A percentile compares a stretch with the other conserved stretches of the same genome.
phyloP scores from a whole-genome alignment of 2,329 filamentous ascomycete genomes.

The Teratosphaeria destructans region DNA sequence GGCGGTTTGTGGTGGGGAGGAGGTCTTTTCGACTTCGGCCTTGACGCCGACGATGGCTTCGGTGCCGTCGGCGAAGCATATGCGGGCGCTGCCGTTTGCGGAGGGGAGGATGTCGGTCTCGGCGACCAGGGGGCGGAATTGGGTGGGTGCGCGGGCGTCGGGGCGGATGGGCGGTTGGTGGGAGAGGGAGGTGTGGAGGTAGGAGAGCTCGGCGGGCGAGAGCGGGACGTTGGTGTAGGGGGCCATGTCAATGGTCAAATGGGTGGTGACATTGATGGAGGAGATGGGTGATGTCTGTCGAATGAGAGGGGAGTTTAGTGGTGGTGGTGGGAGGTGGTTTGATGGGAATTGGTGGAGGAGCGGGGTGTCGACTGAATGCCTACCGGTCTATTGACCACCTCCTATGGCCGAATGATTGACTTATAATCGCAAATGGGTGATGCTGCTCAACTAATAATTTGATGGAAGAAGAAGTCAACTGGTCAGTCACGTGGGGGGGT shows the following conservation, averaged over 20 bases:
- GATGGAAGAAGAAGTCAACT: not conserved
- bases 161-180: slow-evolving; percentile 77
- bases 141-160: slow-evolving; percentile 68
- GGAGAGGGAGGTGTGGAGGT: slow-evolving; percentile 78
- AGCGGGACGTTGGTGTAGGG: slow-evolving; percentile 55
- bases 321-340: not conserved
- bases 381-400: not conserved
- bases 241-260: slow-evolving; percentile 39
- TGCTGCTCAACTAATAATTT: too few relatives aligned
- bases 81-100: slow-evolving; percentile 83
- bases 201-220: slow-evolving; percentile 91
- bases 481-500: not conserved
- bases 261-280: not conserved
- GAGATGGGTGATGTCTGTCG: too few relatives aligned
- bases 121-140: slow-evolving; percentile 83
- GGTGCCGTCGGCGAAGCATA: slow-evolving; percentile 90
- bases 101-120: slow-evolving; percentile 83
- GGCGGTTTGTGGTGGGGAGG: too few relatives aligned
- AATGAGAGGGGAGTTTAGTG: not conserved
- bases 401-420: too few relatives aligned
- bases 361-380: not conserved
- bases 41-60: slow-evolving; percentile 95
- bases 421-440: too few relatives aligned
- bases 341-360: not conserved
- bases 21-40: slow-evolving; percentile 73